These are phyloP conservation scores for Saxophila tyrrhenica DNA, from an alignment of 495 filamentous ascomycete genomes.

Conservation along the genomic window DNA sequence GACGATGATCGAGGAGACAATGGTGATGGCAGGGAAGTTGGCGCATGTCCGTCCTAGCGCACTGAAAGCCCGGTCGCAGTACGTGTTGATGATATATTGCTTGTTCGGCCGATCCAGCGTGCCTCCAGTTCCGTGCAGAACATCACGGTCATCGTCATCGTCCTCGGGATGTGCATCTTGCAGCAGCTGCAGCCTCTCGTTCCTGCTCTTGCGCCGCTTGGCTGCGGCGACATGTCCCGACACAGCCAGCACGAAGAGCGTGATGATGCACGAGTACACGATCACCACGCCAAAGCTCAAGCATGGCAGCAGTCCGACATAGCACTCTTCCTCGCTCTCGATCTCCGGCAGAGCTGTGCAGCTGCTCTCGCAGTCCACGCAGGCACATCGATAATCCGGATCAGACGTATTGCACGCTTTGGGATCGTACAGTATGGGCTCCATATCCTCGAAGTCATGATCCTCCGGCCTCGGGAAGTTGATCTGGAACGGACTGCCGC, in stretches of 20 bases:
- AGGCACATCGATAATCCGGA: constrained; percentile 75
- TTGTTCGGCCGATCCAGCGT: constrained; percentile 56
- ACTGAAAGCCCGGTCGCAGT: constrained; percentile 67
- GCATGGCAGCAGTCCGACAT: constrained; percentile 78
- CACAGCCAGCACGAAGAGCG: constrained; percentile 51
- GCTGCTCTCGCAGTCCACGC: constrained; percentile 77
- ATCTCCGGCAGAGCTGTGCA: constrained; percentile 73
- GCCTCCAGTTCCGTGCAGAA: constrained; percentile 52
- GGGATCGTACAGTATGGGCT: constrained; percentile 42
- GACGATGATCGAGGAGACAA: constrained; percentile 53
- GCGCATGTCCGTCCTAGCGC: constrained; percentile 74
- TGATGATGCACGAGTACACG: constrained; percentile 65
- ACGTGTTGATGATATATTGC: constrained; percentile 66
- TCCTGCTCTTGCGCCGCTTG: constrained; percentile 58
- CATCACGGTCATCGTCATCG: constrained; percentile 57
- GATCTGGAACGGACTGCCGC: constrained; percentile 95
- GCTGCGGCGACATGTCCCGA: constrained; percentile 64
- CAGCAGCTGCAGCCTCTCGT: constrained; percentile 71
- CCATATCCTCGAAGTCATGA: constrained; percentile 50
- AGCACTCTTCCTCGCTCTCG: constrained; percentile 53
- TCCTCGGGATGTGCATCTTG: constrained; percentile 76
- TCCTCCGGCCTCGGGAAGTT: constrained; percentile 59
- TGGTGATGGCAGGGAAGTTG: constrained; percentile 73
- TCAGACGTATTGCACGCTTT: constrained; percentile 85
- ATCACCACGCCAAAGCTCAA: constrained; percentile 85